These are phyloP conservation scores for Ganoderma sinense DNA, from an alignment of 1,284 basidiomycete genomes.

Conservation along the genomic window DNA sequence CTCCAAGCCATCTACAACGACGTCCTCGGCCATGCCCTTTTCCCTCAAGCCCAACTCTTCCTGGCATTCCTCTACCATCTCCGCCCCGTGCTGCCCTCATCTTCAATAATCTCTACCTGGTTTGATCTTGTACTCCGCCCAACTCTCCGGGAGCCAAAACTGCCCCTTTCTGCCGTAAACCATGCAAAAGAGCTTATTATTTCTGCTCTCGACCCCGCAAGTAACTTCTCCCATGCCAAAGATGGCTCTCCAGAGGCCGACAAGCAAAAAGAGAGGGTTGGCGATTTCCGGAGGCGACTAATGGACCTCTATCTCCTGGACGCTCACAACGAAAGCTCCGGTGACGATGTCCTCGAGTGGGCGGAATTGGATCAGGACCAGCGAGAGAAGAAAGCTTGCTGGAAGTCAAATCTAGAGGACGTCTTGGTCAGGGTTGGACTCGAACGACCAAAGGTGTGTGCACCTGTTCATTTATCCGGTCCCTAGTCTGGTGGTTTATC, in stretches of 20 bases:
- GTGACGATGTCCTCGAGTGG: conserved; percentile 77
- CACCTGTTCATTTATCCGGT: conserved; percentile 9
- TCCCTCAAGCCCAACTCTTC: conserved; percentile 69
- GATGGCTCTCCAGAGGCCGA: conserved; percentile 28
- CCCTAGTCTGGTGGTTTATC: conserved; percentile 6
- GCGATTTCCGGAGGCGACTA: conserved; percentile 69
- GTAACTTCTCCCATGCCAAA: conserved; percentile 20
- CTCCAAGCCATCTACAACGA: conserved; percentile 70
- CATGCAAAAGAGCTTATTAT: conserved; percentile 79
- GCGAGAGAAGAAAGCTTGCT: conserved; percentile 62
- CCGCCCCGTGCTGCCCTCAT: conserved; percentile 62
- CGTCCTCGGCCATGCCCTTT: conserved; percentile 64
- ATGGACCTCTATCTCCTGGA: conserved; percentile 80
- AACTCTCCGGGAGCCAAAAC: conserved; percentile 73
- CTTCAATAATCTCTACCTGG: conserved; percentile 76
- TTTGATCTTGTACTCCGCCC: conserved; percentile 81
- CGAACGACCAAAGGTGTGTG: conserved; percentile 66
- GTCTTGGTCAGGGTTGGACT: conserved; percentile 70
- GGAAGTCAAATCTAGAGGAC: conserved; percentile 82
- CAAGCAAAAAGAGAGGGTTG: conserved; percentile 53
- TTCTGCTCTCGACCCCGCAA: conserved; percentile 52
- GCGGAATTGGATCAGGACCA: conserved; percentile 67
- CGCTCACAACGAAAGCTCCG: conserved; percentile 75
- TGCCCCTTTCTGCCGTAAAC: conserved; percentile 62
- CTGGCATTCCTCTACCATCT: conserved; percentile 71